Base-by-base conservation (phyloP, 2,329 filamentous ascomycete species). In the Oidium heveae region DNA sequence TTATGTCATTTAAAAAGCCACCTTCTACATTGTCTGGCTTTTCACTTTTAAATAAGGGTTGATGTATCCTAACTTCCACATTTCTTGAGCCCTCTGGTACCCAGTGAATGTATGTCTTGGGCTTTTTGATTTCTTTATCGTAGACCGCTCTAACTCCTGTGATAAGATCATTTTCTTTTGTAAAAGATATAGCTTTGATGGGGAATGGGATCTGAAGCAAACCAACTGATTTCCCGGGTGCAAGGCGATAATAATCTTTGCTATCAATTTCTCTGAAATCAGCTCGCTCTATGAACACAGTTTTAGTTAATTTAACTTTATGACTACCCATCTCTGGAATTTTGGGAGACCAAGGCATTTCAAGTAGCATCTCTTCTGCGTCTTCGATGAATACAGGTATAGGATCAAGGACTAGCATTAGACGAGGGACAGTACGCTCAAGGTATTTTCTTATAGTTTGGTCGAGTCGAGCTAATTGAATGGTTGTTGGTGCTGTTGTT, bases 61-160 rank as follows among this genome's bases (percentile, higher is more conserved):
- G 84, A 69, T 91, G 82, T 51, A 91, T 73, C 56, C 88, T 82
- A 44, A 79, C 84, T 66, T 88, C 83, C 13, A 82, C 80, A 59
- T 79, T 78, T 15, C 73, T 73, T 0, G 81, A 75, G 1, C 77
- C 80, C 41, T 79, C 77, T 5, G 80, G 78, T 6, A 94, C 84
- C 89, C 89, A 95, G 65, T 94, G 87, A 65, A 95, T 94, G 64
- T 79, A 85, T 1, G 86, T 80, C 70, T 93, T 89, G 44, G 82
- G 78, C 61, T 79, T 76, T 63, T 81, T 79, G 18, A 74, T 76
- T 57, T 85, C 82, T 56, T 82, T 83, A 58, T 85, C 82, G 55
- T 80, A 80, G 20, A 74, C 72, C 15, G 82, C 83, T 34, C 74
- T 72, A 56, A 89, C 75, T 59, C 79, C 75, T 1, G 71, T 80